These are phyloP conservation scores for Nematodospora anomalae DNA, from an alignment of 1,139 yeast genomes.

Conservation along the genomic window DNA sequence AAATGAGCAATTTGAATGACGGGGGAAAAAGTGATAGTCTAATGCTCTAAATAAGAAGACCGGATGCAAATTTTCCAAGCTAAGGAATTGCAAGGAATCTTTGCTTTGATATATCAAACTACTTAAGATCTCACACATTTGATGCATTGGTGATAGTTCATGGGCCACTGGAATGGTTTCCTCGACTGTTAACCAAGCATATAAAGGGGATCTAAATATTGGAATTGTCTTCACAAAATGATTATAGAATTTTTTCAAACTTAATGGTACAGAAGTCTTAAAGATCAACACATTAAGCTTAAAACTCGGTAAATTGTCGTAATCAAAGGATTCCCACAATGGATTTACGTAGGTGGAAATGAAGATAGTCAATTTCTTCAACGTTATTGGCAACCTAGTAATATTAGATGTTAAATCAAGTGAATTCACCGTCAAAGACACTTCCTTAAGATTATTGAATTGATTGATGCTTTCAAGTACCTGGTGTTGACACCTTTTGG, in stretches of 20 bases:
- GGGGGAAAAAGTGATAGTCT: slow-evolving; percentile 2
- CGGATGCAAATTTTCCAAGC: slow-evolving; percentile 7
- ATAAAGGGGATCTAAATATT: slow-evolving; percentile 4
- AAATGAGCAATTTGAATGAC: slow-evolving; percentile 1
- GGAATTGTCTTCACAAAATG: slow-evolving; percentile 1
- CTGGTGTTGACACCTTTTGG: slow-evolving; percentile 1
- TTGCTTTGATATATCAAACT: slow-evolving; percentile 1
- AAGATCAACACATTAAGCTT: slow-evolving; percentile 5
- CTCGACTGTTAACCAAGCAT: slow-evolving; percentile 6
- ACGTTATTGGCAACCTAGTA: slow-evolving; percentile 1
- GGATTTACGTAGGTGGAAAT: slow-evolving; percentile 6
- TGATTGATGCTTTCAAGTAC: background rate
- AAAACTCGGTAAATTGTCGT: slow-evolving; percentile 1
- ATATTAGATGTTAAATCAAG: slow-evolving; percentile 2
- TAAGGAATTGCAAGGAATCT: slow-evolving; percentile 3
- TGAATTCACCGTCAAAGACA: slow-evolving; percentile 3
- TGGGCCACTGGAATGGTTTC: slow-evolving; percentile 8
- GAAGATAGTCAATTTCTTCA: slow-evolving; percentile 3
- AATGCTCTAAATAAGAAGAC: slow-evolving; percentile 7
- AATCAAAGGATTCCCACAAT: background rate
- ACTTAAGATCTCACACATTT: slow-evolving; percentile 4
- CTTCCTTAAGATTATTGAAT: background rate
- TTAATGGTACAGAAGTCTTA: slow-evolving; percentile 6
- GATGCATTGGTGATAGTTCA: slow-evolving; percentile 7
- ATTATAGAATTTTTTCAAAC: slow-evolving; percentile 6